These are phyloP conservation scores for Lactarius vividus DNA, from an alignment of 768 basidiomycete species.

Conservation along the genomic window DNA sequence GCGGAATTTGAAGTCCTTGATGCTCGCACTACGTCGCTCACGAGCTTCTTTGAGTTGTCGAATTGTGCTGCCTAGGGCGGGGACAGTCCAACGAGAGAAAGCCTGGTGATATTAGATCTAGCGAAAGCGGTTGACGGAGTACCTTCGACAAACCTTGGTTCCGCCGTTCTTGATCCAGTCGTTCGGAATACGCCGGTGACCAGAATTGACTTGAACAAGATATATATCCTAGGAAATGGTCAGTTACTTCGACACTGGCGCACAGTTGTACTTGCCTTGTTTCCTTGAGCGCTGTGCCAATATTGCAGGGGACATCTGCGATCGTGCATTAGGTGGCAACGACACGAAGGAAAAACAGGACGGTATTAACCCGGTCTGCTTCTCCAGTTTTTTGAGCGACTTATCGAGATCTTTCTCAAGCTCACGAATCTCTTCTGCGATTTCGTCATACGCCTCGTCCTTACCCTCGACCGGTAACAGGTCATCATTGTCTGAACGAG, in stretches of 20 bases:
- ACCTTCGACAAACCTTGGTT: conserved; percentile 62
- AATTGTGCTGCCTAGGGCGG: conserved; percentile 65
- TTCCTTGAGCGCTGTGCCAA: conserved; percentile 81
- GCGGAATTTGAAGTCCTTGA: conserved; percentile 80
- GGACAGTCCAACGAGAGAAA: conserved; percentile 73
- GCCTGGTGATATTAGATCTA: conserved; percentile 43
- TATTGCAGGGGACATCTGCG: conserved; percentile 51
- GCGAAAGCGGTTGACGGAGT: not conserved
- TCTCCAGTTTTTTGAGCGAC: conserved; percentile 62
- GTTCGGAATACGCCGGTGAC: conserved; percentile 64
- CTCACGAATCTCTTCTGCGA: conserved; percentile 64
- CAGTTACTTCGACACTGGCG: not conserved
- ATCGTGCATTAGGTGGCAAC: conserved; percentile 23
- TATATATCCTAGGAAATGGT: conserved; percentile 71
- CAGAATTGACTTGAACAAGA: conserved; percentile 68
- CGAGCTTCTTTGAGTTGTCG: conserved; percentile 89
- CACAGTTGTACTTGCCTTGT: conserved; percentile 51
- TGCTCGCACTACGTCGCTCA: conserved; percentile 75
- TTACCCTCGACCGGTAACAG: conserved; percentile 82
- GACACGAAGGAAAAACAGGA: not conserved
- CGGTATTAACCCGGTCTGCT: conserved; percentile 57
- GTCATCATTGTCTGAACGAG: conserved; percentile 52
- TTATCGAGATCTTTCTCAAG: conserved; percentile 73
- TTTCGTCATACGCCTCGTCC: conserved; percentile 79
- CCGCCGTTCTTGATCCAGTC: conserved; percentile 79